Percentiles rank a stretch among this genome's conserved stretches.
Evolutionary conservation across 1,284 basidiomycete genomes (phyloP).

Genomic region (Papiliotrema nemorosa): DNA sequence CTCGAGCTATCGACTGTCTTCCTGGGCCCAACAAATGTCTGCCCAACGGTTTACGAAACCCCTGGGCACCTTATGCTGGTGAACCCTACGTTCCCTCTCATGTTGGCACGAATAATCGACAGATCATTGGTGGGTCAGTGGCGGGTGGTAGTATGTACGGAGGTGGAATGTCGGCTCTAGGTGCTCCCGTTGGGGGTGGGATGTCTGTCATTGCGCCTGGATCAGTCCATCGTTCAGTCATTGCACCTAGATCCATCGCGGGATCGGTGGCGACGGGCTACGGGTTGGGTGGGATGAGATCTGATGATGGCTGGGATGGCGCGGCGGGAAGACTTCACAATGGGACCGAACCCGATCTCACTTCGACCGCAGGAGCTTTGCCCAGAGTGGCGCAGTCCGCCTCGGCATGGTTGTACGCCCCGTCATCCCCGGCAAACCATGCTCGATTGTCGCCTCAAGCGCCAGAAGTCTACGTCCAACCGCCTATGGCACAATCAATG

Average conservation of each 20-base stretch:
- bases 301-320: slow-evolving; percentile 35
- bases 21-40: slow-evolving; percentile 10
- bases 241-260: neutral
- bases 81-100: slow-evolving; percentile 23
- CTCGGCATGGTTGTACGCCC: slow-evolving; percentile 13
- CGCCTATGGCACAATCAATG: neutral
- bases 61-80: slow-evolving; percentile 27
- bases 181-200: slow-evolving; percentile 5
- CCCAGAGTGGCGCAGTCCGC: slow-evolving; percentile 1
- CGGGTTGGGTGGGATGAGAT: slow-evolving; percentile 9
- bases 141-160: too few relatives aligned
- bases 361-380: slow-evolving; percentile 20
- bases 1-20: slow-evolving; percentile 10
- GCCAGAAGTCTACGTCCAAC: neutral
- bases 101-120: neutral
- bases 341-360: slow-evolving; percentile 27
- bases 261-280: slow-evolving; percentile 2
- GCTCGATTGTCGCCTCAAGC: slow-evolving; percentile 13
- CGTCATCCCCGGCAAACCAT: slow-evolving; percentile 25
- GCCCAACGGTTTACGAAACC: slow-evolving; percentile 33
- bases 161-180: slow-evolving; percentile 1
- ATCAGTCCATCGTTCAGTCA: slow-evolving; percentile 1
- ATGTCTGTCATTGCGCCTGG: slow-evolving; percentile 6
- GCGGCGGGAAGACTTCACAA: slow-evolving; percentile 20
- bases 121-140: neutral